phyloP scores from a whole-genome alignment of 2,329 filamentous ascomycete species.

The Fusarium devonianum region DNA sequence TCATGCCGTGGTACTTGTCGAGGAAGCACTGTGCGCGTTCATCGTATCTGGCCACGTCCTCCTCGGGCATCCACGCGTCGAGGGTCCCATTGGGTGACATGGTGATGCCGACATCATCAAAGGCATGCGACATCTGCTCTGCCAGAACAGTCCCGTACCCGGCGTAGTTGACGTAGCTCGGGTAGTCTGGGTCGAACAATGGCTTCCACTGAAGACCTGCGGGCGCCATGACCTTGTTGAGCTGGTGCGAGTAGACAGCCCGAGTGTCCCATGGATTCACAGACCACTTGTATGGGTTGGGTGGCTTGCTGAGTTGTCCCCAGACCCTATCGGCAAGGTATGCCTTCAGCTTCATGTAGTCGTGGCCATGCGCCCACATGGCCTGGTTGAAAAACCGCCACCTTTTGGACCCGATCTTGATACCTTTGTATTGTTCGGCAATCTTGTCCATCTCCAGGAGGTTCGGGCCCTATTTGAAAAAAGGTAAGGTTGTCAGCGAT shows the following conservation, averaged over 20 bases:
- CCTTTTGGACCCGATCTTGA: background rate
- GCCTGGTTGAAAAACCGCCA: background rate
- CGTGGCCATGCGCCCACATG: constrained; percentile 19
- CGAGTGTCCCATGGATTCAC: constrained; percentile 7
- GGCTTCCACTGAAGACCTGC: constrained; percentile 18
- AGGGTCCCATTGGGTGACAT: constrained; percentile 62
- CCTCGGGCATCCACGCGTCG: constrained; percentile 52
- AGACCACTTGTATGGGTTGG: constrained; percentile 3
- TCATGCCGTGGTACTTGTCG: constrained; percentile 13
- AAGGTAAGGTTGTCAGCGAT: background rate
- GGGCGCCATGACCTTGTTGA: constrained; percentile 29
- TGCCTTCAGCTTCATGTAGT: constrained; percentile 23
- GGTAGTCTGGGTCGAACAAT: constrained; percentile 6
- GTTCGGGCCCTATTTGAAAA: constrained; percentile 1
- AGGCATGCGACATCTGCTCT: constrained; percentile 18
- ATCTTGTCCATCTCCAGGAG: constrained; percentile 4
- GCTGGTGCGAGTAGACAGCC: constrained; percentile 7
- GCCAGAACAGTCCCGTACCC: constrained; percentile 19
- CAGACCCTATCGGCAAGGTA: constrained; percentile 14
- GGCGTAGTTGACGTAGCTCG: constrained; percentile 21
- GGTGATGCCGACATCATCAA: constrained; percentile 16
- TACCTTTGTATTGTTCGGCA: constrained; percentile 9
- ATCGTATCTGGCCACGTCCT: background rate
- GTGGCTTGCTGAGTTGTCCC: constrained; percentile 5
- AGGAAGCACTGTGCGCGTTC: constrained; percentile 12